phyloP scores from a whole-genome alignment of 2,329 filamentous ascomycete genomes.

The Fusarium siculi region DNA sequence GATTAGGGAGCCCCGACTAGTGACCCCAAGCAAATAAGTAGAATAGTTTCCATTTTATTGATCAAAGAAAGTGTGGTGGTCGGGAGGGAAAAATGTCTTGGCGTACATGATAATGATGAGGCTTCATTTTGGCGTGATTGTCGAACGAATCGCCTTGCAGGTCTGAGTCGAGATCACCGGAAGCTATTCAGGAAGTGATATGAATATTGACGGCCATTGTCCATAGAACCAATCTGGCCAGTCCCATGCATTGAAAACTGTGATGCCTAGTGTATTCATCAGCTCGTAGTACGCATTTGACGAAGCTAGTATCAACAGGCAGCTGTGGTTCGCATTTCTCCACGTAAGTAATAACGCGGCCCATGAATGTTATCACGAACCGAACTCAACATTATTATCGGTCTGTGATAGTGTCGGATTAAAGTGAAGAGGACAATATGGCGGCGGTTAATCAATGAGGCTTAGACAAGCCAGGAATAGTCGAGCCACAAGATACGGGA shows the following conservation, averaged over 20 bases:
- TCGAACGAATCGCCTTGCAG: conserved; percentile 5
- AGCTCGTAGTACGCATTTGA: background rate
- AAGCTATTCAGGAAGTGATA: background rate
- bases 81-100: background rate
- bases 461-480: conserved; percentile 39
- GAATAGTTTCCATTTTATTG: background rate
- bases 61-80: conserved; percentile 1
- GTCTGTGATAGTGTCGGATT: background rate
- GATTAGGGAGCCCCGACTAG: background rate
- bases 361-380: conserved; percentile 2
- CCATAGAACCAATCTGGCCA: background rate
- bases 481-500: conserved; percentile 27
- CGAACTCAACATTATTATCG: background rate
- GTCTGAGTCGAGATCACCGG: background rate
- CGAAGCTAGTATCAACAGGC: conserved; percentile 11
- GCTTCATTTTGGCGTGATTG: conserved; percentile 8
- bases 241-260: background rate
- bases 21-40: background rate
- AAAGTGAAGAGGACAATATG: conserved; percentile 5
- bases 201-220: background rate
- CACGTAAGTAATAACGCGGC: conserved; percentile 15
- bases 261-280: conserved; percentile 28
- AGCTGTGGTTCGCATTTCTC: conserved; percentile 10
- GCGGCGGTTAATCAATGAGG: conserved; percentile 32
- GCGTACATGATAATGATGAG: conserved; percentile 13